Percentiles rank a stretch among this genome's conserved stretches.
Evolutionary conservation across 345 rosid species (phyloP).

Genomic region (Ceriops zippeliana): DNA sequence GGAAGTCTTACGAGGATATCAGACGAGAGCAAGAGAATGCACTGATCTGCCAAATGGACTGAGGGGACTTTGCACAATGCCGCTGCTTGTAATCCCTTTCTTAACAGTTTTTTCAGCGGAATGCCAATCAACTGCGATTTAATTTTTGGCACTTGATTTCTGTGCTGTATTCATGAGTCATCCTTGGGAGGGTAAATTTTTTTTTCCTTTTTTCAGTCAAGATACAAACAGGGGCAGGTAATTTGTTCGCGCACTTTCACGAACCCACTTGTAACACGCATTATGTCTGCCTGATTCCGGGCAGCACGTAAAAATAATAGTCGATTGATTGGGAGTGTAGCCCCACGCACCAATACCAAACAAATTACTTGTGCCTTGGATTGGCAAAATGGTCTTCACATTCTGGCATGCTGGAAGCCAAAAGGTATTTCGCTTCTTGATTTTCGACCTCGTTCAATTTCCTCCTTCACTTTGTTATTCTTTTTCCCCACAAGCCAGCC

Average conservation of each 20-base stretch:
- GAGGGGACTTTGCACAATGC: not conserved
- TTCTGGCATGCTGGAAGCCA: too few relatives aligned
- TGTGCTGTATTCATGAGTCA: slow-evolving; percentile 1
- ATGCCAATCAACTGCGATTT: not conserved
- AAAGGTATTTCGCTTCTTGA: too few relatives aligned
- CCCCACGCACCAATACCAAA: too few relatives aligned
- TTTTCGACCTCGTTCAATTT: too few relatives aligned
- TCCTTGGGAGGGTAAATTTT: not conserved
- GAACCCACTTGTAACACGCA: not conserved
- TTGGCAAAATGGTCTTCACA: too few relatives aligned
- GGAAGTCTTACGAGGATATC: slow-evolving; percentile 80
- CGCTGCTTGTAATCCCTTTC: not conserved
- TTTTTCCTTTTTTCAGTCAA: not conserved
- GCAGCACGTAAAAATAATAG: not conserved
- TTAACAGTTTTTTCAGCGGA: not conserved
- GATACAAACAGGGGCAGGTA: not conserved
- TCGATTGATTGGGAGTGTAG: not conserved
- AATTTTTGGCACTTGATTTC: not conserved
- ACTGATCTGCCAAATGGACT: not conserved
- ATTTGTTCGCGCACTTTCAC: not conserved
- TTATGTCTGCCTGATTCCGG: not conserved
- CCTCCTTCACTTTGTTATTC: too few relatives aligned
- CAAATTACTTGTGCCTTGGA: too few relatives aligned
- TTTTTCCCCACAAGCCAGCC: too few relatives aligned
- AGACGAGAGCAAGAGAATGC: slow-evolving; percentile 59